Evolutionary conservation across 331 rosid species (phyloP).

Genomic region (Phaseolus coccineus): DNA sequence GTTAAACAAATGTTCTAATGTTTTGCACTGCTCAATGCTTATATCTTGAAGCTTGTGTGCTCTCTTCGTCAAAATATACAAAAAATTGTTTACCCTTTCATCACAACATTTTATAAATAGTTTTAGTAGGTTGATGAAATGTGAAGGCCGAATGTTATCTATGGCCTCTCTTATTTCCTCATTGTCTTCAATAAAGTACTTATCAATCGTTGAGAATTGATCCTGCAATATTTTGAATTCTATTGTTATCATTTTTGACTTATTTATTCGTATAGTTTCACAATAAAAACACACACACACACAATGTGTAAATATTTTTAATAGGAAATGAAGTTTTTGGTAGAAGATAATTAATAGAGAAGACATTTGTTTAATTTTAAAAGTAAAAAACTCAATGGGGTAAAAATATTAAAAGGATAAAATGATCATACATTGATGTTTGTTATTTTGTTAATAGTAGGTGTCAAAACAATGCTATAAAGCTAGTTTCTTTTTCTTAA

Average conservation of each 20-base stretch:
- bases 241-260: too few species aligned
- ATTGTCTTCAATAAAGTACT: background rate
- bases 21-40: background rate
- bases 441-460: too few species aligned
- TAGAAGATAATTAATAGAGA: background rate
- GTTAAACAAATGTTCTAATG: background rate
- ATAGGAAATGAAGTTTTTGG: too few species aligned
- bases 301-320: too few species aligned
- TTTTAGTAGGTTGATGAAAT: background rate
- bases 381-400: too few species aligned
- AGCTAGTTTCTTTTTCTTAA: too few species aligned
- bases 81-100: background rate
- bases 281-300: too few species aligned
- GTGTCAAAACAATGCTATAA: too few species aligned
- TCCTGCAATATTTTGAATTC: background rate
- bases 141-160: background rate
- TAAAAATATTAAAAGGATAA: too few species aligned
- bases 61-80: background rate
- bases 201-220: background rate
- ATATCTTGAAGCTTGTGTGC: background rate
- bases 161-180: background rate
- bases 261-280: too few species aligned
- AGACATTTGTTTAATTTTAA: too few species aligned
- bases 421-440: too few species aligned
- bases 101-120: background rate